Percentiles rank a stretch among this genome's conserved stretches.
Conservation (phyloP, 305 asterid species). For the Plantago coronopus region DNA sequence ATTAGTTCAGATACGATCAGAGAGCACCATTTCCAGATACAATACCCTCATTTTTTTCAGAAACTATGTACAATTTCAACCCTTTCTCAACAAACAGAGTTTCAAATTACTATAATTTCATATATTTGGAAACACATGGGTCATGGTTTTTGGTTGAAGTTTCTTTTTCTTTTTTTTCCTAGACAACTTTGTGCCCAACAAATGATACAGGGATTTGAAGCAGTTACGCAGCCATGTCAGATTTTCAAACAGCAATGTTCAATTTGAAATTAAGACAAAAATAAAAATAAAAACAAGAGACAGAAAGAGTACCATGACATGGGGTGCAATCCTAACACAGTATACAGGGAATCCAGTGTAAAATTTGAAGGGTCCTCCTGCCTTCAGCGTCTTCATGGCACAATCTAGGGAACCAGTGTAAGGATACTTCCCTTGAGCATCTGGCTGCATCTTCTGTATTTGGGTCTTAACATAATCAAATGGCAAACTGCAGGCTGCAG, state of each 20-base stretch:
- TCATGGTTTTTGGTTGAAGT: too few relatives aligned
- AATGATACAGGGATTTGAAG: too few relatives aligned
- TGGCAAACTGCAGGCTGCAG: conserved; percentile 77
- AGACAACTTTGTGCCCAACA: too few relatives aligned
- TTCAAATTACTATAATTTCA: too few relatives aligned
- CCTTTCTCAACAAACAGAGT: too few relatives aligned
- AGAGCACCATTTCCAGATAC: too few relatives aligned
- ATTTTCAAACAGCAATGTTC: not conserved
- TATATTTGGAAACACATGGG: too few relatives aligned
- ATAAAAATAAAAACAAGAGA: conserved; percentile 5
- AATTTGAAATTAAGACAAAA: too few relatives aligned
- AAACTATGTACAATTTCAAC: too few relatives aligned
- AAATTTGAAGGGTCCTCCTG: conserved; percentile 64
- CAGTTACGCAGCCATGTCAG: not conserved
- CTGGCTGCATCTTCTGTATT: conserved; percentile 84
- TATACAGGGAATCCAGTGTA: conserved; percentile 89
- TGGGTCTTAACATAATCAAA: conserved; percentile 78
- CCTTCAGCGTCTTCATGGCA: conserved; percentile 54
- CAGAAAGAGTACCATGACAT: conserved; percentile 63
- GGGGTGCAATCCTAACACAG: conserved; percentile 79
- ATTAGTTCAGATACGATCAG: not conserved
- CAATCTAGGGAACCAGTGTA: conserved; percentile 72
- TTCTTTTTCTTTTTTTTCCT: too few relatives aligned
- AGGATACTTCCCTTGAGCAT: conserved; percentile 65
- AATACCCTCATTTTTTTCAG: too few relatives aligned